Percentiles rank a stretch among this genome's conserved stretches.
phyloP scores from a whole-genome alignment of 805 yeast genomes.

The Saturnispora galanensis region DNA sequence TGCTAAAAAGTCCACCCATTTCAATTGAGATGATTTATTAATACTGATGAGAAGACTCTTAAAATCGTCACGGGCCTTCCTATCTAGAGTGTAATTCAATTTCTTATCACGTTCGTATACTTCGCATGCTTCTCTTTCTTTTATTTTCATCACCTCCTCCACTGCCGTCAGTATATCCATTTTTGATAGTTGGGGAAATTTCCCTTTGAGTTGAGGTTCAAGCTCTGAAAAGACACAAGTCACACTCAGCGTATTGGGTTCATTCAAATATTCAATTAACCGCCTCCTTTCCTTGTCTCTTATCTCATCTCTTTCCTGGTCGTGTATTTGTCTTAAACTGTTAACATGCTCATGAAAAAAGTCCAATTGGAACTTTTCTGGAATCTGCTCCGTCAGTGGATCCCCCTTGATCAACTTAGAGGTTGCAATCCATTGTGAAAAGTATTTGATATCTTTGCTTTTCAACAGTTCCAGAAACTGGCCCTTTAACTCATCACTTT shows the following conservation, averaged over 20 bases:
- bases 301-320: conserved; percentile 16
- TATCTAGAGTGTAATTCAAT: conserved; percentile 43
- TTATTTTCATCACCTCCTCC: conserved; percentile 21
- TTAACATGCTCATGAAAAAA: conserved; percentile 44
- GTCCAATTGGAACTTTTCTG: conserved; percentile 46
- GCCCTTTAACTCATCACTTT: conserved; percentile 44
- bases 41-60: conserved; percentile 32
- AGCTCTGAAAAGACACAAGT: conserved; percentile 1
- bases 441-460: conserved; percentile 36
- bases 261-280: conserved; percentile 38
- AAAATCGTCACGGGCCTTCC: conserved; percentile 57
- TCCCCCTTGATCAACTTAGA: conserved; percentile 51
- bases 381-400: conserved; percentile 52
- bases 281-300: conserved; percentile 44
- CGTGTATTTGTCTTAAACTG: conserved; percentile 29
- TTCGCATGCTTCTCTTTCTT: conserved; percentile 25
- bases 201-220: conserved; percentile 27
- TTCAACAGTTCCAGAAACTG: conserved; percentile 43
- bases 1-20: conserved; percentile 49
- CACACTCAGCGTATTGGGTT: neutral
- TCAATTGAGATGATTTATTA: conserved; percentile 37
- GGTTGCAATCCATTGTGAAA: conserved; percentile 56
- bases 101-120: conserved; percentile 24
- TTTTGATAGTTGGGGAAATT: conserved; percentile 41
- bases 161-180: conserved; percentile 52